phyloP scores from a whole-genome alignment of 345 rosid species.

The Abelmoschus esculentus region DNA sequence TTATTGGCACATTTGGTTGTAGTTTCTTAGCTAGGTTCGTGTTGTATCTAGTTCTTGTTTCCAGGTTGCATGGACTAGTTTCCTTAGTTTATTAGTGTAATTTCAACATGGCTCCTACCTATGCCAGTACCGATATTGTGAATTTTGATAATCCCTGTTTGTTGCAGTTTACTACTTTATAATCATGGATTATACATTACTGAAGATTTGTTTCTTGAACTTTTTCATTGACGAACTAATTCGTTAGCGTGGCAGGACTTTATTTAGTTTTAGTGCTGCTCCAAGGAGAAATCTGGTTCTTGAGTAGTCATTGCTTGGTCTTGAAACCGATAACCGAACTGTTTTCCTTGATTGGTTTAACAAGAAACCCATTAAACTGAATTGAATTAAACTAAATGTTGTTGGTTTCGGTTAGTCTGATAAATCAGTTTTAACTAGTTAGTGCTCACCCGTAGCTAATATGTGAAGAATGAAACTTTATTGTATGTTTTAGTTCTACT shows the following conservation, averaged over 20 bases:
- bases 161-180: not conserved
- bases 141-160: not conserved
- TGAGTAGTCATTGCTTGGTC: not conserved
- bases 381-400: not conserved
- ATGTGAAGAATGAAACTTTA: not conserved
- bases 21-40: constrained; percentile 10
- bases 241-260: not conserved
- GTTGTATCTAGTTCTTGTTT: constrained; percentile 14
- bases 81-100: not conserved
- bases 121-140: not conserved
- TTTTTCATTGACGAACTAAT: not conserved
- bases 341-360: not conserved
- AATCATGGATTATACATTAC: not conserved
- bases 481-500: not conserved
- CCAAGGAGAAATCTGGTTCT: not conserved
- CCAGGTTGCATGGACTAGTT: not conserved
- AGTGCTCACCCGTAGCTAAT: not conserved
- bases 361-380: not conserved
- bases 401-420: not conserved
- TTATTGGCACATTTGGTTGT: constrained; percentile 8
- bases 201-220: not conserved
- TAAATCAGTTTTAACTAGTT: not conserved
- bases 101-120: not conserved
- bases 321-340: not conserved
- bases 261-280: not conserved